Base-by-base conservation (phyloP, 1,284 basidiomycete species). In the Pholiota adiposa region DNA sequence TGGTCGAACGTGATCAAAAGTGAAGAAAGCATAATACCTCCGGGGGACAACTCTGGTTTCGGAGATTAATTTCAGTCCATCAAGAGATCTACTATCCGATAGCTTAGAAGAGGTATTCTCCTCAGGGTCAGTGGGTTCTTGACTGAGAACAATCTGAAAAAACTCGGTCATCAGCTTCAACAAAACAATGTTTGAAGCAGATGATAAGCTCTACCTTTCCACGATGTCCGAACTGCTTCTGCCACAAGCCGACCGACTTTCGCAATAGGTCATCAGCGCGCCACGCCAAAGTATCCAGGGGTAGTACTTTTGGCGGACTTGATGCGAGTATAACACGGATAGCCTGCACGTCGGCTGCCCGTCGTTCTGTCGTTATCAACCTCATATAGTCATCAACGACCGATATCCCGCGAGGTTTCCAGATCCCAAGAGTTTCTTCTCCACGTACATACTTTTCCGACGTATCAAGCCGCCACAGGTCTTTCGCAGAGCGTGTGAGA, bases 391-490 rank as follows among this genome's bases (percentile, higher is more conserved):
- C 97, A 61, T 94, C 87, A 19, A 99, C 89, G 8, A 96, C 85
- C 1, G 89, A 89, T 9, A 98, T 83, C 5, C 95, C 93, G 27
- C 96, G 83, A 40, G 96, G 89, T 66, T 88, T 90, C 96, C 97
- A 98, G 7, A 79, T 71, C 3, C 84, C 87, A 25, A 98, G 80
- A 2, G 83, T 76, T 69, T 98, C 95, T 71, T 98, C 95, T 2
- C 96, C 96, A 23, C 89, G 83, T 0, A 99, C 94, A 72, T 96
- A 97, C 73, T 94, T 96, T 72, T 93, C 90, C 16, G 92, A 89
- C 1, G 97, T 98, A 76, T 98, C 95, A 54, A 98, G 80, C 51
- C 96, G 82, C 96, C 97, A 98, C 11, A 98, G 81, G 62, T 98
- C 96, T 70, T 87, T 86, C 1, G 94, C 86, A 1, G 90, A 94